phyloP scores from a whole-genome alignment of 345 rosid genomes.

The Raphanus raphanistrum region DNA sequence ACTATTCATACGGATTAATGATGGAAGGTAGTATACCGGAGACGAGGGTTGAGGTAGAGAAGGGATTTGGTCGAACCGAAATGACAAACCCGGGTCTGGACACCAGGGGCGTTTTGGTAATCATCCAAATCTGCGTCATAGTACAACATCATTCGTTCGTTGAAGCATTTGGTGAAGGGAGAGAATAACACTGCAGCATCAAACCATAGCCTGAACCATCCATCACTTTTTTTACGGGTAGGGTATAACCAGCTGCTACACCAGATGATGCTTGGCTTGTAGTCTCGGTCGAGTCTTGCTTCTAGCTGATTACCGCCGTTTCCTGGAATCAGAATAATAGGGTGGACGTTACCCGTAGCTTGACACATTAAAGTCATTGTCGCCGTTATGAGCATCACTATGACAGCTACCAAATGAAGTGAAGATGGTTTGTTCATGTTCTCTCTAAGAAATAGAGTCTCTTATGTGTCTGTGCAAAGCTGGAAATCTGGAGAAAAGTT shows the following conservation, averaged over 20 bases:
- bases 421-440: conserved; percentile 11
- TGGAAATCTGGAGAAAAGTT: neutral
- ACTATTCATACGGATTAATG: neutral
- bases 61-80: conserved; percentile 80
- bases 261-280: conserved; percentile 53
- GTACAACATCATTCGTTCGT: conserved; percentile 68
- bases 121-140: conserved; percentile 66
- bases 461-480: neutral
- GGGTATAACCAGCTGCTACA: conserved; percentile 62
- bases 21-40: conserved; percentile 49
- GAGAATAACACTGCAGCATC: conserved; percentile 63
- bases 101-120: conserved; percentile 69
- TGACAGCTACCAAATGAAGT: neutral
- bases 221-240: conserved; percentile 46
- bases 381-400: conserved; percentile 12
- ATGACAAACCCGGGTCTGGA: conserved; percentile 59
- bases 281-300: conserved; percentile 57
- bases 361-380: conserved; percentile 46
- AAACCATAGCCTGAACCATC: conserved; percentile 92
- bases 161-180: conserved; percentile 73
- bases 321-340: conserved; percentile 77
- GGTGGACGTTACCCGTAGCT: conserved; percentile 50
- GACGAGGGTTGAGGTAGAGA: conserved; percentile 64
- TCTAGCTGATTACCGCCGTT: conserved; percentile 89
- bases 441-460: conserved; percentile 10